A percentile compares a stretch with the other conserved stretches of the same genome.
Conservation (phyloP, 495 filamentous ascomycete species). For the Penicillium canescens region DNA sequence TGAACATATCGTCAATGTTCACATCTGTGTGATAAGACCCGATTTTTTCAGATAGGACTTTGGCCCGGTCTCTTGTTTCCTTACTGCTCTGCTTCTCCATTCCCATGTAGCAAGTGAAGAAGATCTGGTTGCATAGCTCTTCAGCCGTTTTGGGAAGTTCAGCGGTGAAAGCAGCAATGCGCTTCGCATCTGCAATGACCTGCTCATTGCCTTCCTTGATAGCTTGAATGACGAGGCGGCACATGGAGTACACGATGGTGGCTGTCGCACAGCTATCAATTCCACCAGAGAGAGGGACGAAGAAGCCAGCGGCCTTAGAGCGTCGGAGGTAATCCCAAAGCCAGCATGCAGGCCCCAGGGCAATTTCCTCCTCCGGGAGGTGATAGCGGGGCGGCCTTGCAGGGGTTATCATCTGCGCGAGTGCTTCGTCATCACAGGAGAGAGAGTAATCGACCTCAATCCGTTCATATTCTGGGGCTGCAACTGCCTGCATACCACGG, state of each 20-base stretch:
- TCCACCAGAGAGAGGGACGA: conserved; percentile 66
- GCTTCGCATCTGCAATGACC: conserved; percentile 13
- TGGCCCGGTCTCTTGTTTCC: conserved; percentile 73
- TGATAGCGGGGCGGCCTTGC: conserved; percentile 55
- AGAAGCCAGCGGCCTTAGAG: conserved; percentile 59
- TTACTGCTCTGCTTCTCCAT: conserved; percentile 62
- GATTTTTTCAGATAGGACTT: conserved; percentile 65
- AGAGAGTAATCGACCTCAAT: conserved; percentile 40
- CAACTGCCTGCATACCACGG: conserved; percentile 43
- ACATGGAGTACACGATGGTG: conserved; percentile 77
- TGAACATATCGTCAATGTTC: conserved; percentile 70
- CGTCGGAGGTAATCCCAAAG: conserved; percentile 85
- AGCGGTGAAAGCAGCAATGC: conserved; percentile 8
- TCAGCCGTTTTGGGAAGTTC: conserved; percentile 11
- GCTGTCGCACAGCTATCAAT: conserved; percentile 65
- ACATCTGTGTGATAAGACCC: conserved; percentile 75
- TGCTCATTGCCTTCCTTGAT: conserved; percentile 53
- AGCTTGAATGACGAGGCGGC: conserved; percentile 73
- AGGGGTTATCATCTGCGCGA: conserved; percentile 37
- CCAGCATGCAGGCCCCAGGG: conserved; percentile 69
- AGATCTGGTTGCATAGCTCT: conserved; percentile 40
- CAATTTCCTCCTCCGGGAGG: conserved; percentile 73
- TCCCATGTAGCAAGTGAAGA: conserved; percentile 78
- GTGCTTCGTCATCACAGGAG: conserved; percentile 28
- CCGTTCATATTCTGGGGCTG: conserved; percentile 27